phyloP scores from a whole-genome alignment of 805 yeast species.

The Myxozyma monticola region DNA sequence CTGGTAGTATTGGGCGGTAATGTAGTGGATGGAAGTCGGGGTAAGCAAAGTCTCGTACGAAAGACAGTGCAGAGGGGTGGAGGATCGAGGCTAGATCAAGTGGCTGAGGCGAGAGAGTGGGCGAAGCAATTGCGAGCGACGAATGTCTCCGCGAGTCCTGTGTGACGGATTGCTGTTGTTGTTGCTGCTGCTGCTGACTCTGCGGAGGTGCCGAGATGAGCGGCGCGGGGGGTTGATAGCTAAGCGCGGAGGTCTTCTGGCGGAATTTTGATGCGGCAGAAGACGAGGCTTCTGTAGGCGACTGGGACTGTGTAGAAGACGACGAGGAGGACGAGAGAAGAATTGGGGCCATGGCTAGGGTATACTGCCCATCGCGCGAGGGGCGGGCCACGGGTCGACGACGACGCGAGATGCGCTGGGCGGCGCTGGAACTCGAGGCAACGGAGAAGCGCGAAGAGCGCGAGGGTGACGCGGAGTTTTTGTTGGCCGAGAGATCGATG shows the following conservation, averaged over 20 bases:
- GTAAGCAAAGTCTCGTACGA: constrained; percentile 79
- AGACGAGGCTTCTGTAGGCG: too few relatives aligned
- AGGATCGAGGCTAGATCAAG: not conserved
- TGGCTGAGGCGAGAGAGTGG: not conserved
- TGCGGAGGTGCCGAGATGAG: not conserved
- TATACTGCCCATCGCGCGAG: too few relatives aligned
- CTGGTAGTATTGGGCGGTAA: constrained; percentile 52
- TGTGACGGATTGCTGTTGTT: not conserved
- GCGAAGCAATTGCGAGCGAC: not conserved
- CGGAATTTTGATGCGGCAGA: not conserved
- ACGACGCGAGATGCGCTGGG: too few relatives aligned
- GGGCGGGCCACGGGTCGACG: too few relatives aligned
- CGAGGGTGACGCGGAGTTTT: too few relatives aligned
- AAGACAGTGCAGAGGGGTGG: constrained; percentile 4
- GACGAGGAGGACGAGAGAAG: too few relatives aligned
- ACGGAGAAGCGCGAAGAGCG: too few relatives aligned
- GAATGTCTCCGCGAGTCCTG: not conserved
- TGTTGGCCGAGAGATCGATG: too few relatives aligned
- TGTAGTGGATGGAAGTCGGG: constrained; percentile 66
- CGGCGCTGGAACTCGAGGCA: too few relatives aligned
- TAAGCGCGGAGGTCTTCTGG: not conserved
- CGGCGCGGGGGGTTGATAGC: not conserved
- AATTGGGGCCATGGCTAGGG: too few relatives aligned
- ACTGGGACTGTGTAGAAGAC: too few relatives aligned
- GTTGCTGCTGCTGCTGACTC: not conserved